phyloP scores from a whole-genome alignment of 73 alveolate species.

The Symbiodinium natans region DNA sequence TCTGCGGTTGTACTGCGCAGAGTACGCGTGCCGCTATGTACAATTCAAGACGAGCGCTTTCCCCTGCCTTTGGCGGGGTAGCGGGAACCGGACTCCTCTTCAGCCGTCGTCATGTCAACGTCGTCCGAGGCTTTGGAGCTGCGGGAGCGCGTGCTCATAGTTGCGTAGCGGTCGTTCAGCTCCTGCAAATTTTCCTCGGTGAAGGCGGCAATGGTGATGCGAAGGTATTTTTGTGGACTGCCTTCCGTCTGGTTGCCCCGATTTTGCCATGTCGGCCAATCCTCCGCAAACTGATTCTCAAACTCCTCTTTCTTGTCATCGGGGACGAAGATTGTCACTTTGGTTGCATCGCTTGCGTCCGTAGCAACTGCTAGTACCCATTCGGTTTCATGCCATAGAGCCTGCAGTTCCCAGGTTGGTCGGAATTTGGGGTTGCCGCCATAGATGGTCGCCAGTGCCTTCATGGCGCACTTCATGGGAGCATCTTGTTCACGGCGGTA shows the following conservation, averaged over 20 bases:
- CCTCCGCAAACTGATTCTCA: neutral
- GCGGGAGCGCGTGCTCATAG: too few species aligned
- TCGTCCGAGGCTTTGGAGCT: too few species aligned
- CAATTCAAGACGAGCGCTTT: too few species aligned
- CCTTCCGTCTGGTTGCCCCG: neutral
- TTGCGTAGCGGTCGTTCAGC: too few species aligned
- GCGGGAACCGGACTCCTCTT: too few species aligned
- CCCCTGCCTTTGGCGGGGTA: too few species aligned
- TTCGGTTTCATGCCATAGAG: neutral
- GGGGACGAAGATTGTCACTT: neutral
- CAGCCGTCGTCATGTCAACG: too few species aligned
- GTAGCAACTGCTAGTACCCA: neutral
- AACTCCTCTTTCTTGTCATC: constrained; percentile 15
- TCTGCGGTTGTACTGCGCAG: too few species aligned
- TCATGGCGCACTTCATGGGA: constrained; percentile 32
- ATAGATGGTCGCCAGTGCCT: constrained; percentile 22
- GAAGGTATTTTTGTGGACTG: too few species aligned
- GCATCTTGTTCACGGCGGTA: constrained; percentile 41
- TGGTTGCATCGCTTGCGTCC: neutral
- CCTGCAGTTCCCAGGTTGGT: constrained; percentile 10
- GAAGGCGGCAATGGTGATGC: too few species aligned
- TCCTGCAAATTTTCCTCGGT: too few species aligned
- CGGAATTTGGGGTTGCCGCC: constrained; percentile 34
- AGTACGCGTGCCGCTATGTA: too few species aligned
- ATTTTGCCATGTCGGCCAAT: neutral